These are phyloP conservation scores for Elasticomyces elasticus DNA, from an alignment of 495 filamentous ascomycete species.

Conservation along the genomic window DNA sequence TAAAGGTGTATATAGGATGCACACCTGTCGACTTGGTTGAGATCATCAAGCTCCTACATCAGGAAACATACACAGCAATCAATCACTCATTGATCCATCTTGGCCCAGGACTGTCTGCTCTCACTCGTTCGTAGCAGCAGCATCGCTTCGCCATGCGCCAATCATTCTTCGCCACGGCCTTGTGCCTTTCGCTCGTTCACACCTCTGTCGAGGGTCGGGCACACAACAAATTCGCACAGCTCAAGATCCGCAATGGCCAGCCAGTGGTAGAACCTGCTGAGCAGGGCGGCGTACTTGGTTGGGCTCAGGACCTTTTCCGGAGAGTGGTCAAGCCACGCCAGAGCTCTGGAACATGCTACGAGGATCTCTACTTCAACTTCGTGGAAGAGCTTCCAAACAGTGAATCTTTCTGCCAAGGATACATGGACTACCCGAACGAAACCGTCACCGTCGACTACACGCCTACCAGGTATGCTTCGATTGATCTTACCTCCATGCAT, in stretches of 20 bases:
- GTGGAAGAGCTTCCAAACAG: not conserved
- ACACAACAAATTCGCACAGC: not conserved
- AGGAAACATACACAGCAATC: not conserved
- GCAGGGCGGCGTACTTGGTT: not conserved
- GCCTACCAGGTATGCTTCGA: slow-evolving; percentile 17
- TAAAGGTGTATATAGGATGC: slow-evolving; percentile 2
- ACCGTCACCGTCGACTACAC: slow-evolving; percentile 20
- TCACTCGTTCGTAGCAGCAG: slow-evolving; percentile 12
- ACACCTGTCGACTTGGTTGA: not conserved
- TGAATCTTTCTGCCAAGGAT: slow-evolving; percentile 7
- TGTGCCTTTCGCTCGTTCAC: slow-evolving; percentile 16
- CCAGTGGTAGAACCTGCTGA: not conserved
- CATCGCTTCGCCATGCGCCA: slow-evolving; percentile 12
- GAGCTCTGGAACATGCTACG: not conserved
- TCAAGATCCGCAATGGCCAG: not conserved
- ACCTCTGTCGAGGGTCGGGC: slow-evolving; percentile 7
- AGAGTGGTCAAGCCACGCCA: not conserved
- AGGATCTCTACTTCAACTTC: slow-evolving; percentile 11
- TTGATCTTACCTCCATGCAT: not conserved
- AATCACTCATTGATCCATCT: not conserved
- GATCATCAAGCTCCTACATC: slow-evolving; percentile 10
- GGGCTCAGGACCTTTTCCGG: not conserved
- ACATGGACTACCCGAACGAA: slow-evolving; percentile 8
- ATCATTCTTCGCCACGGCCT: slow-evolving; percentile 12
- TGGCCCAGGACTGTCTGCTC: no score